Conservation (phyloP, 352 stramenopile species). For the Nothophytophthora sp. region DNA sequence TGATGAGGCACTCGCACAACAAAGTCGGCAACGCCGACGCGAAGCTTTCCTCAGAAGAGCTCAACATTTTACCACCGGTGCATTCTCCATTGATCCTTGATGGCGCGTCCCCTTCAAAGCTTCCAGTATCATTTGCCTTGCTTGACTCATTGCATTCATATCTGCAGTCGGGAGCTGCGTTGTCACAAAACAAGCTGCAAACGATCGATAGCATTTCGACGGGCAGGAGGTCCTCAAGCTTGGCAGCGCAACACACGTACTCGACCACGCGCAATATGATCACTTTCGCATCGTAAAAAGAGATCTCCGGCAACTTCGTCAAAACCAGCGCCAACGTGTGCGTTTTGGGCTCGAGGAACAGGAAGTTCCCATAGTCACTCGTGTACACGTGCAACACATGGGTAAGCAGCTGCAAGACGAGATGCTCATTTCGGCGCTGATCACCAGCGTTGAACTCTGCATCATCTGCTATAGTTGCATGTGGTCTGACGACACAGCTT, state of each 20-base stretch:
- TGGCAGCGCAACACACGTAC: slow-evolving; percentile 66
- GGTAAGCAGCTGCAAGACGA: slow-evolving; percentile 63
- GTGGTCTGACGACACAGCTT: slow-evolving; percentile 38
- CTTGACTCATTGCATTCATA: background rate
- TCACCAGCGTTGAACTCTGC: background rate
- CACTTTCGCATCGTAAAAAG: slow-evolving; percentile 56
- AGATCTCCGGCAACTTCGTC: slow-evolving; percentile 58
- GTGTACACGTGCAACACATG: slow-evolving; percentile 75
- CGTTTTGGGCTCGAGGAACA: slow-evolving; percentile 69
- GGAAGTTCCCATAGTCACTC: slow-evolving; percentile 71
- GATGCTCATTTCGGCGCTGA: slow-evolving; percentile 35
- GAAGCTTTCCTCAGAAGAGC: slow-evolving; percentile 1
- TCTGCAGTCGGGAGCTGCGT: slow-evolving; percentile 6
- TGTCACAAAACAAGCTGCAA: slow-evolving; percentile 66
- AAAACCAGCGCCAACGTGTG: slow-evolving; percentile 68
- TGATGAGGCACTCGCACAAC: slow-evolving; percentile 63
- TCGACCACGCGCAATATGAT: slow-evolving; percentile 82
- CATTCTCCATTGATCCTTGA: background rate
- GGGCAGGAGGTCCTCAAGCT: slow-evolving; percentile 38
- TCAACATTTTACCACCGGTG: slow-evolving; percentile 5
- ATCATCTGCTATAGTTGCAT: slow-evolving; percentile 3
- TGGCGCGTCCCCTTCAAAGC: too few species aligned
- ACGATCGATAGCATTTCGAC: slow-evolving; percentile 68
- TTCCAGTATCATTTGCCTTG: too few species aligned
- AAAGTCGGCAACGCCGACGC: slow-evolving; percentile 31